Evolutionary conservation across 1,139 yeast genomes (phyloP).

Genomic region (Pichia sp.): DNA sequence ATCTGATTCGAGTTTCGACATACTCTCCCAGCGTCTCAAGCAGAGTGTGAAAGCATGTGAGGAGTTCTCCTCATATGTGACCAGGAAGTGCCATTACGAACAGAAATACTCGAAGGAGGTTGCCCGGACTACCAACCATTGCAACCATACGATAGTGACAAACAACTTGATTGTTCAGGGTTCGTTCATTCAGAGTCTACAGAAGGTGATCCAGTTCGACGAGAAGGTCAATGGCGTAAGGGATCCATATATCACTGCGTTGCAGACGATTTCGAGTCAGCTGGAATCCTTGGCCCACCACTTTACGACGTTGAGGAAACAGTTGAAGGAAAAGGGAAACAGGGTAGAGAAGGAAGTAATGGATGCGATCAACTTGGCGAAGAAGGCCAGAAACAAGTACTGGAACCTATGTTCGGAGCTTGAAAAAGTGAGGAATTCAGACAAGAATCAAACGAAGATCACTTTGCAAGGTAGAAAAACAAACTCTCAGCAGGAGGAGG

Average conservation of each 20-base stretch:
- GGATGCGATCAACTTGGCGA: constrained; percentile 80
- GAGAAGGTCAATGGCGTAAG: constrained; percentile 69
- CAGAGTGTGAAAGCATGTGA: constrained; percentile 78
- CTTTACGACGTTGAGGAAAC: constrained; percentile 66
- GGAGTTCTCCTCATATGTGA: constrained; percentile 74
- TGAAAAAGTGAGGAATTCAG: constrained; percentile 69
- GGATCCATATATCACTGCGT: constrained; percentile 69
- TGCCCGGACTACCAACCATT: constrained; percentile 58
- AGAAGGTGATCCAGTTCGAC: constrained; percentile 68
- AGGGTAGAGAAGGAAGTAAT: constrained; percentile 77
- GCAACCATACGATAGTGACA: constrained; percentile 38
- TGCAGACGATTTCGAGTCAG: constrained; percentile 84
- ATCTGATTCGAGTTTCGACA: constrained; percentile 60
- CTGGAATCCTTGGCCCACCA: constrained; percentile 66
- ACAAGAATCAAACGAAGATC: constrained; percentile 78
- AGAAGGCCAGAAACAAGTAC: constrained; percentile 82
- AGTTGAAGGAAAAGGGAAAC: constrained; percentile 74
- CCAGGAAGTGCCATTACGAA: constrained; percentile 74
- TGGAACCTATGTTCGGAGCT: constrained; percentile 79
- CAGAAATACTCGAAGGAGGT: constrained; percentile 73
- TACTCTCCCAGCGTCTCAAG: constrained; percentile 68
- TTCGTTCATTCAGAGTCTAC: constrained; percentile 63
- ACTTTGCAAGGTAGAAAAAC: constrained; percentile 74
- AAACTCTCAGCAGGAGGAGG: constrained; percentile 89
- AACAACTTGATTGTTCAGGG: constrained; percentile 54